Evolutionary conservation across 805 yeast species (phyloP), one percentile per base, ranked within the genome.

Genomic region (Kluyveromyces nonfermentans): DNA sequence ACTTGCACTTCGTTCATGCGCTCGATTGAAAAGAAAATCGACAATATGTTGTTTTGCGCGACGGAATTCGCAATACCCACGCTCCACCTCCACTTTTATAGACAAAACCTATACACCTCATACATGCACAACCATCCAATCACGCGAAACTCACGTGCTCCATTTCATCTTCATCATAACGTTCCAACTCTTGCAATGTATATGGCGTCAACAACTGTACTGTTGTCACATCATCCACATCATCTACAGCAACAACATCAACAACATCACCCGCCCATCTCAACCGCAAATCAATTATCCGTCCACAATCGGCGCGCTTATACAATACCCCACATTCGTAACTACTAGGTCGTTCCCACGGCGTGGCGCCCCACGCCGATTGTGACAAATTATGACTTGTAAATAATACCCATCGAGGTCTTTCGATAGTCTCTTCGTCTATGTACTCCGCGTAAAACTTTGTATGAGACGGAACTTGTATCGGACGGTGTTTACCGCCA

Each of bases 321-420:
- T 76, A 48, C 21, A 80, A 53, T 0, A 80, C 69, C 1, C 85
- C 85, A 1, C 71, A 70, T 54, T 80, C 85, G 57, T 67, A 79
- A 69, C 76, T 56, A 9, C 59, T 53, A n/a, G 70, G 66, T 12
- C 48, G 38, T 4, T 41, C 14, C 12, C 49, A 25, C 33, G 57
- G 51, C 14, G 66, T 64, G 5, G 56, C 63, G 0, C 95, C 95
- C 95, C 95, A 86, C 1, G 95, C 95, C 47, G 77, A 82, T 43
- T 75, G 75, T 28, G 89, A 80, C 34, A 85, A 54, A 55, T 86
- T 86, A 28, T 86, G 83, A 39, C 88, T 80, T 0, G 93, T 83
- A 56, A 83, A 68, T 5, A 83, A 58, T 16, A 80, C 72, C 94
- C 95, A 86, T 41, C 75, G 72, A 5, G 83, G 56, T 2, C 45